Base-by-base conservation (phyloP, 2,329 filamentous ascomycete genomes). In the Paraphaeosphaeria minitans region DNA sequence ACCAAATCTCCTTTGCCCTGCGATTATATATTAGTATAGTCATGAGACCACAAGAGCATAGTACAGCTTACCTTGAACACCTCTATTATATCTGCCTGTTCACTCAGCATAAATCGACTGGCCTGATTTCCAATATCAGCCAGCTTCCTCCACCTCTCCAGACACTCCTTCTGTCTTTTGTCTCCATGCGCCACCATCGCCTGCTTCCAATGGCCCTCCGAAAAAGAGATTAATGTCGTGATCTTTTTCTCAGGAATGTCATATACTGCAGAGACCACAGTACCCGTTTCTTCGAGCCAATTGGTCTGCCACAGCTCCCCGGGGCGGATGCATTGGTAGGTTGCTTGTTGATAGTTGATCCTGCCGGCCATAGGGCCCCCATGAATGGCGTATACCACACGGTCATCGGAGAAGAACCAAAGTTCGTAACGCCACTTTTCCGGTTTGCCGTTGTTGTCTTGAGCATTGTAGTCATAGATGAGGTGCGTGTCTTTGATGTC, bases 371-470 rank as follows among this genome's bases (percentile, higher is more conserved):
- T 87, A 3, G 84, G 85, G 0, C 84, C 84, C 4, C 85, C 84
- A 62, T 87, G 84, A 55, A 87, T 87, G 24, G 81, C 80, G 63
- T 87, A 87, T 58, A 87, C 81, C 49, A 85, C 80, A 4, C 83
- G 80, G 55, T 67, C 68, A 19, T 80, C 73, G n/a, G 80, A 84
- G 64, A 83, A 83, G 72, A 86, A 86, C 84, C 85, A 87, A 67
- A 87, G 81, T 59, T 87, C 85, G 64, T 87, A 87, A 1, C 83
- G 80, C 85, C 84, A 87, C 68, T 84, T 86, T 53, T 85, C 82
- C 0, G 83, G 80, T 5, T 82, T 82, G 10, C 83, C 82, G 1
- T 80, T 56, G 2, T 62, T 60, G 55, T 83, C 80, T 53, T 81
- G 71, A 0, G 82, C 83, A 42, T 81, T 77, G 62, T 86, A 86